phyloP scores from a whole-genome alignment of 2,329 filamentous ascomycete genomes.

The Sclerotiophoma versabilis region DNA sequence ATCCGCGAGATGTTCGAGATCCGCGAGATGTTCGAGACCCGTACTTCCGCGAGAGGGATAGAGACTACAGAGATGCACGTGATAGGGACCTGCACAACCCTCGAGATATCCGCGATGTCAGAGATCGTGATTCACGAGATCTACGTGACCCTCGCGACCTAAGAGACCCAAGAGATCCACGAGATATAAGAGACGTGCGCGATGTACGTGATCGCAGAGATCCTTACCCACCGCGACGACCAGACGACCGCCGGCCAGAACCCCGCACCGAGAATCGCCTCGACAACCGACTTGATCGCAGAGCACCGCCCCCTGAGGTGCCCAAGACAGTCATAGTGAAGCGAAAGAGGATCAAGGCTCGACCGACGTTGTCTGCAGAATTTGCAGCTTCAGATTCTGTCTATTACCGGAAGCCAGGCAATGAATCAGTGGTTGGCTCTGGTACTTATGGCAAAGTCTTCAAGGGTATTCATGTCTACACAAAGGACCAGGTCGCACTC shows the following conservation, averaged over 20 bases:
- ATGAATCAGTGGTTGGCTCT: conserved; percentile 93
- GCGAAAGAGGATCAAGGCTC: conserved; percentile 73
- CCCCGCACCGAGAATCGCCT: conserved; percentile 34
- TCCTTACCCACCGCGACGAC: conserved; percentile 35
- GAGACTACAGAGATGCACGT: conserved; percentile 29
- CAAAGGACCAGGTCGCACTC: conserved; percentile 79
- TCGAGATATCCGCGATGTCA: conserved; percentile 27
- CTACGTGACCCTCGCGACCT: conserved; percentile 22
- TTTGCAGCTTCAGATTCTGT: conserved; percentile 84
- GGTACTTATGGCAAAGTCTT: conserved; percentile 97
- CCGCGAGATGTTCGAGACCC: conserved; percentile 16
- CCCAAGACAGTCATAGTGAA: conserved; percentile 65
- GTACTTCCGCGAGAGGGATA: conserved; percentile 26
- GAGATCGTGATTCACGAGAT: conserved; percentile 32
- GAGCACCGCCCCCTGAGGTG: conserved; percentile 49
- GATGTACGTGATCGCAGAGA: conserved; percentile 42
- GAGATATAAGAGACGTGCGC: conserved; percentile 31
- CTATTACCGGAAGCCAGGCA: conserved; percentile 94
- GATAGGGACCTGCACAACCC: conserved; percentile 26
- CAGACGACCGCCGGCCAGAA: conserved; percentile 33
- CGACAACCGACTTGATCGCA: conserved; percentile 49
- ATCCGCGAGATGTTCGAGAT: conserved; percentile 24
- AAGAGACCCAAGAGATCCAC: conserved; percentile 26
- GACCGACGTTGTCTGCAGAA: conserved; percentile 74
- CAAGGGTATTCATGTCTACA: conserved; percentile 93